phyloP scores from a whole-genome alignment of 2,329 filamentous ascomycete species.

The Trichoderma polysporum region DNA sequence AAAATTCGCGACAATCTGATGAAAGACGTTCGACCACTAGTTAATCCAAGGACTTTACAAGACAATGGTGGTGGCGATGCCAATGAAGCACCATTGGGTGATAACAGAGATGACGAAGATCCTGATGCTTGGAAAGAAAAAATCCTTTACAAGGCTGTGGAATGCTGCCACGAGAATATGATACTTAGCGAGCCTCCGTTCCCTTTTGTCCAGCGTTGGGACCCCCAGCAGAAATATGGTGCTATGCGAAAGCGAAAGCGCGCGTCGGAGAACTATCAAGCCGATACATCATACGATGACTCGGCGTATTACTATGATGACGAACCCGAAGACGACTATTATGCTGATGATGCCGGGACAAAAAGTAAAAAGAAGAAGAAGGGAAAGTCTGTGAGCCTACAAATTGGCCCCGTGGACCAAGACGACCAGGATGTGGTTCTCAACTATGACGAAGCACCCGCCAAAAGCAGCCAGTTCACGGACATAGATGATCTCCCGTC shows the following conservation, averaged over 20 bases:
- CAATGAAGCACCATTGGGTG: background rate
- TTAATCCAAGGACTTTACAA: conserved; percentile 37
- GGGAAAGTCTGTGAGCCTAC: conserved; percentile 33
- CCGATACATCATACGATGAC: conserved; percentile 33
- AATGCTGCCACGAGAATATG: conserved; percentile 73
- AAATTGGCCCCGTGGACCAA: conserved; percentile 20
- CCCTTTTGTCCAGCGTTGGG: conserved; percentile 88
- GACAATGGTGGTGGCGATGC: background rate
- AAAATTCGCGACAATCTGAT: conserved; percentile 60
- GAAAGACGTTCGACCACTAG: conserved; percentile 48
- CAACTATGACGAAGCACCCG: conserved; percentile 41
- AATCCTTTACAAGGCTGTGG: conserved; percentile 74
- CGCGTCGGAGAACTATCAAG: conserved; percentile 36
- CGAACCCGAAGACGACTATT: conserved; percentile 36
- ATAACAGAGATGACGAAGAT: conserved; percentile 38
- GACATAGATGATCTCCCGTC: conserved; percentile 61
- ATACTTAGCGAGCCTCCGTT: conserved; percentile 77
- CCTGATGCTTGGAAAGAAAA: conserved; percentile 70
- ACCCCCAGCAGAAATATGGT: conserved; percentile 62
- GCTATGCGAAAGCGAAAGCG: conserved; percentile 52
- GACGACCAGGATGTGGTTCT: conserved; percentile 36
- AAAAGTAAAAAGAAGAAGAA: conserved; percentile 42
- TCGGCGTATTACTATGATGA: conserved; percentile 33
- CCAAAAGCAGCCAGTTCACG: conserved; percentile 46
- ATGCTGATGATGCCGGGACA: conserved; percentile 22